Evolutionary conservation across 306 rosid genomes (phyloP), one percentile per base, ranked within the genome.

Genomic region (Betula pendula): DNA sequence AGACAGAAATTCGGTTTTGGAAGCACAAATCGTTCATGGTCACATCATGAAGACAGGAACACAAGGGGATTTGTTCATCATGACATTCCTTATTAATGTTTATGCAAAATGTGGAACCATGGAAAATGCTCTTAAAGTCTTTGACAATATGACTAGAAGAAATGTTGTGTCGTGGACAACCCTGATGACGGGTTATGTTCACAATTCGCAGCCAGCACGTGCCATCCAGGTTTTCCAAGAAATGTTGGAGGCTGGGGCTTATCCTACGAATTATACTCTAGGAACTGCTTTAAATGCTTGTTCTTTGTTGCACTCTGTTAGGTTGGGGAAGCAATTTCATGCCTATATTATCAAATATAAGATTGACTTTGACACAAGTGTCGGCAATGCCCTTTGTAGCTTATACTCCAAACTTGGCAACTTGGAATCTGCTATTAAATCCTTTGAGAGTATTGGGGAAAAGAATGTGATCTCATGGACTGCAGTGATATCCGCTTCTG

Each of bases 391-490:
- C 48, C 91, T 95, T 52, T 92, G 96, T 79, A 89, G 93, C 74
- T 84, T 95, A n/a, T 95, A 92, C 86, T 85, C 97, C 33, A 92
- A 90, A 81, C 81, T 79, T 70, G 81, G 93, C 22, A 77, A 60
- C 31, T 80, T 95, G 85, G 82, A 82, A 14, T 72, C 70, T 12
- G 89, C 91, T 49, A 70, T 90, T 24, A 92, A 74, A 81, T 87
- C 89, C 24, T 95, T 95, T 62, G 73, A 79, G 77, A 83, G 82
- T 75, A 84, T 92, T 65, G 50, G 80, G 31, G 89, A 89, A 71
- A 89, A 90, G 81, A 71, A 90, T 83, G 96, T 92, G 55, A 85
- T 95, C 77, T 95, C 98, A 0, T 95, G 98, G 98, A 92, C 96
- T 55, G 77, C 92, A 0, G 86, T 87, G 71, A 80, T 95, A 66